Base-by-base conservation (phyloP, 768 basidiomycete species). In the Russula sp. region DNA sequence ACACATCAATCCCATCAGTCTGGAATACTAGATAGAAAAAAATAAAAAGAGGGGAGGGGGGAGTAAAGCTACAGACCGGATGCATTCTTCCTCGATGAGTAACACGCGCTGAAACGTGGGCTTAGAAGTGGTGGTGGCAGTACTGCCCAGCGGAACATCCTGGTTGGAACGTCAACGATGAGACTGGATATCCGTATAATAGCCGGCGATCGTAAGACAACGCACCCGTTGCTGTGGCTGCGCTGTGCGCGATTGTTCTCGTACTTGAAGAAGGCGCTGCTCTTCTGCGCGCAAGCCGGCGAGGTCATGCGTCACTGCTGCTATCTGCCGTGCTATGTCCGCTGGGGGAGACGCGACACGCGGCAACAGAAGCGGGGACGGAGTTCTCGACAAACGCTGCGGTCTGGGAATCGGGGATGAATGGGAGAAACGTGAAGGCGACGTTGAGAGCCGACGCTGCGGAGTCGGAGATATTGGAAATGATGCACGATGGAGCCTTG, bases 51-150 rank as follows among this genome's bases (percentile, higher is more conserved):
- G 2, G 16, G 11, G 42, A 36, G 41, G 47, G 22, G 14, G 1
- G 20, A n/a, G 11, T 29, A 22, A 41, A 34, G 29, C 46, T 29
- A 46, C 43, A 29, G 25, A 67, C 66, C 66, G 41, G 43, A 67
- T 66, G 50, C 66, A 67, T 45, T 67, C 66, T n/a, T 59, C 65
- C 32, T 67, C 66, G 6, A 65, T 36, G 34, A 67, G 48, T 54
- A 67, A 52, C 38, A 66, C 25, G 20, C 34, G 41, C 29, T 34
- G 39, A 42, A 67, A 67, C 8, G 58, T 39, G 13, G 13, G n/a
- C 39, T 53, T 18, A 16, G 36, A 36, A 52, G 9, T 2, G 46
- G 55, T 6, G 20, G 25, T 25, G 18, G 46, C n/a, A 41, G 43
- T 14, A 34, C n/a, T 10, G 22, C 14, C 16, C 16, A 42, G 16